Conservation (phyloP, 345 rosid genomes). For the Salix purpurea region DNA sequence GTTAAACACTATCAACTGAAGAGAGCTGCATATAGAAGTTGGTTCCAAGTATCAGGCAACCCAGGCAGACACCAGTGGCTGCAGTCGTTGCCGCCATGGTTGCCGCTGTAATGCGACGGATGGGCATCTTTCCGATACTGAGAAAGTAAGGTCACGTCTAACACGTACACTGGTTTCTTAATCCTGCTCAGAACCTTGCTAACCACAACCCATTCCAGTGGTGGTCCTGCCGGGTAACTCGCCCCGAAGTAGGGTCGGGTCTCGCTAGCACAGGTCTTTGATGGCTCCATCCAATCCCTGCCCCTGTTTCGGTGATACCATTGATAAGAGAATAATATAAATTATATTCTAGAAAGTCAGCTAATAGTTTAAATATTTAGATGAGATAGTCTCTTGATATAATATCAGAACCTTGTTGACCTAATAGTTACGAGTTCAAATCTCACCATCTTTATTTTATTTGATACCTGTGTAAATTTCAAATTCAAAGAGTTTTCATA, state of each 20-base stretch:
- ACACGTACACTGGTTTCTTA: constrained; percentile 61
- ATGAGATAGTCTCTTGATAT: too few species aligned
- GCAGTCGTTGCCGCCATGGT: constrained; percentile 45
- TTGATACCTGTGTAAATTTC: fast-evolving
- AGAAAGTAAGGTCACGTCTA: constrained; percentile 59
- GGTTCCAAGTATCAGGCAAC: constrained; percentile 90
- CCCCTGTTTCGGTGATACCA: constrained; percentile 38
- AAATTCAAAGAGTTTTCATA: fast-evolving
- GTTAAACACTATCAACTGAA: constrained; percentile 24
- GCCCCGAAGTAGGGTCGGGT: constrained; percentile 57
- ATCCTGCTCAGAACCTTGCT: constrained; percentile 69
- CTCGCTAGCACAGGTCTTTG: constrained; percentile 51
- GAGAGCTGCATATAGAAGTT: constrained; percentile 54
- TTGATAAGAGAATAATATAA: fast-evolving
- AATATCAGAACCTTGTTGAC: too few species aligned
- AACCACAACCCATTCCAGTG: constrained; percentile 63
- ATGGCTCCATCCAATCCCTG: constrained; percentile 67
- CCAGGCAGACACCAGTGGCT: constrained; percentile 99
- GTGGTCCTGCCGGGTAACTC: constrained; percentile 67
- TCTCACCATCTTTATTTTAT: too few species aligned
- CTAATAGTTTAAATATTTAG: too few species aligned
- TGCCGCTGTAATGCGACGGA: constrained; percentile 51
- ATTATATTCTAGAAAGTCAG: fast-evolving
- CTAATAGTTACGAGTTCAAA: too few species aligned
- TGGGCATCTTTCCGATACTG: constrained; percentile 46